Base-by-base conservation (phyloP, 2,329 filamentous ascomycete genomes). In the Chaetomiaceae sp. region DNA sequence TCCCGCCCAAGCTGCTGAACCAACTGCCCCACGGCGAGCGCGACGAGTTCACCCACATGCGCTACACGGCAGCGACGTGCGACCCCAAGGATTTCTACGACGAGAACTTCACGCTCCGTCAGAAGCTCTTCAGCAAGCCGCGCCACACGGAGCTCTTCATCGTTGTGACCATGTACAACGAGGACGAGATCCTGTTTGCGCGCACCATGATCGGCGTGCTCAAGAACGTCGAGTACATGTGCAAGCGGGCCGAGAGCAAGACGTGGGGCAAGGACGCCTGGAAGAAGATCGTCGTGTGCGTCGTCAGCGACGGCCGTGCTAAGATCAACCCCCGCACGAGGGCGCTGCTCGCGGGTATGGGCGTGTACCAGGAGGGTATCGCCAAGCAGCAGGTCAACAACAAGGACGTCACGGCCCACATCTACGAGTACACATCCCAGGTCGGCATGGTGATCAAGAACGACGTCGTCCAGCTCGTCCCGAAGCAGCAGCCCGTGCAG, bases 161-260 rank as follows among this genome's bases (percentile, higher is more conserved):
- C 62, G 92, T 91, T 30, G 83, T 97, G 48, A 97, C 92, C 51
- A 96, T 96, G 92, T 99, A 99, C 74, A 99, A 99, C 65, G 93
- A 99, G 65, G 92, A 99, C 67, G 93, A 99, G 62, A 85, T 97
- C 58, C 76, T 96, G 53, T 96, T 99, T 66, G 90, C 93, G 20
- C 84, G 93, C 37, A 97, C 93, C 4, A 89, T 99, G 89, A 88
- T 85, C 44, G 93, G 93, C 68, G 90, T 99, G 5, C 92, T 97
- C 76, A 97, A 99, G 74, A 99, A 99, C 68, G 89, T 99, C 60
- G 92, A 96, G 68, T 91, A 92, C 75, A 96, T 99, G 88, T 96
- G 93, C 70, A 89, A 87, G 54, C 82, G 92, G 44, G 89, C 85
- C 40, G 89, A 87, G 66, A 96, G 90, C 71, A 95, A 96, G 72